Evolutionary conservation across 73 alveolate genomes (phyloP).

Genomic region (Paraurostyla sp.): DNA sequence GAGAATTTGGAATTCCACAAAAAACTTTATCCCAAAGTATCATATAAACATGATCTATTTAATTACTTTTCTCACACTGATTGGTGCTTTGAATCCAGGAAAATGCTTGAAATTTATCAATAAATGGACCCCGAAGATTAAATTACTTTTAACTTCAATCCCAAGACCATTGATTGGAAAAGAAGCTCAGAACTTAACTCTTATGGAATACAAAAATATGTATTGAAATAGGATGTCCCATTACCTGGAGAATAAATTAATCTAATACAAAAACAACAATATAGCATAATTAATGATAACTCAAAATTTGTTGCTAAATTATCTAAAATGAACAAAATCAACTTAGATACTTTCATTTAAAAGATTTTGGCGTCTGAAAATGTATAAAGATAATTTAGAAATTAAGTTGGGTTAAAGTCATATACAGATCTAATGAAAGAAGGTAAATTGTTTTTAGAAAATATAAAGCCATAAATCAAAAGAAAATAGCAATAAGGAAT

Average conservation of each 20-base stretch:
- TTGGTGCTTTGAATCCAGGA: conserved; percentile 84
- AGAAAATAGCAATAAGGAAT: conserved; percentile 57
- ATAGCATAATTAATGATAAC: not conserved
- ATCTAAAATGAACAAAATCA: not conserved
- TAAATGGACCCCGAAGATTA: conserved; percentile 73
- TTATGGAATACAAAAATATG: conserved; percentile 84
- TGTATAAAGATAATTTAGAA: conserved; percentile 13
- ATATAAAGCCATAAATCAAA: not conserved
- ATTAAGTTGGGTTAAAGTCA: not conserved
- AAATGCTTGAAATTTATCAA: conserved; percentile 37
- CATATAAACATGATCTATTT: not conserved
- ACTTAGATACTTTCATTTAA: not conserved
- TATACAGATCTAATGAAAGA: not conserved
- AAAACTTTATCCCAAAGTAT: conserved; percentile 26
- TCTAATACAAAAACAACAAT: not conserved
- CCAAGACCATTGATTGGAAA: conserved; percentile 86
- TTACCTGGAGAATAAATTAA: conserved; percentile 28
- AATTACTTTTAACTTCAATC: conserved; percentile 72
- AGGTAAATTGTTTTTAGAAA: not conserved
- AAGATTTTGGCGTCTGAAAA: conserved; percentile 15
- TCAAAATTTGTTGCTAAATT: not conserved
- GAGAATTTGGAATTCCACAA: conserved; percentile 68
- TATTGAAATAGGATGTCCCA: conserved; percentile 80
- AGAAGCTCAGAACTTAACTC: conserved; percentile 62
- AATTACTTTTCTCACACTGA: conserved; percentile 70